These are phyloP conservation scores for Saccharomyces mikatae DNA, from an alignment of 805 yeast genomes.

Conservation along the genomic window DNA sequence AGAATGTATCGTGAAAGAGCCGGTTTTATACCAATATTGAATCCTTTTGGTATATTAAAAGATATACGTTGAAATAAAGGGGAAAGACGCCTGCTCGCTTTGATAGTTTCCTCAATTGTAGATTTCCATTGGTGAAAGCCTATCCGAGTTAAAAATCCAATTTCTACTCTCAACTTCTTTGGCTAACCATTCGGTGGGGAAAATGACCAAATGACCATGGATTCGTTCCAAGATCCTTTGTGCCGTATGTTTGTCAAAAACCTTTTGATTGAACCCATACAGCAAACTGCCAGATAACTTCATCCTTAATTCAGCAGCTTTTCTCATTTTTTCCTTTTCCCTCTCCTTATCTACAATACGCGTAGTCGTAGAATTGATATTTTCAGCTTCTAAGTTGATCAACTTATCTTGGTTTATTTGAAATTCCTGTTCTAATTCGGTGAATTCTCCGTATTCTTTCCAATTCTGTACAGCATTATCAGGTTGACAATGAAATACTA, in stretches of 20 bases:
- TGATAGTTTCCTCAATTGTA: conserved; percentile 44
- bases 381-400: conserved; percentile 12
- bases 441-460: conserved; percentile 75
- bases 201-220: conserved; percentile 82
- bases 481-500: conserved; percentile 90
- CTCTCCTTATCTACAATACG: not conserved
- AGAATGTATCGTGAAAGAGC: not conserved
- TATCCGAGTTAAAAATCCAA: conserved; percentile 92
- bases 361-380: not conserved
- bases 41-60: not conserved
- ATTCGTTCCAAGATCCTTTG: conserved; percentile 61
- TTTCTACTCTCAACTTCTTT: conserved; percentile 84
- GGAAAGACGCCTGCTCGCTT: not conserved
- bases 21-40: not conserved
- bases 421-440: conserved; percentile 55
- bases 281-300: conserved; percentile 25
- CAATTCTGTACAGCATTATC: conserved; percentile 86
- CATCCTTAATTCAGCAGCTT: conserved; percentile 23
- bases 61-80: not conserved
- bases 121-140: conserved; percentile 91
- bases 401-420: conserved; percentile 21
- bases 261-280: conserved; percentile 35
- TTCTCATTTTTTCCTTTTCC: conserved; percentile 7
- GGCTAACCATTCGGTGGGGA: conserved; percentile 86
- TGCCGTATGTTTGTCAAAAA: conserved; percentile 69